Evolutionary conservation across 176 grass and related monocot genomes (phyloP).

Genomic region (Avena eriantha): DNA sequence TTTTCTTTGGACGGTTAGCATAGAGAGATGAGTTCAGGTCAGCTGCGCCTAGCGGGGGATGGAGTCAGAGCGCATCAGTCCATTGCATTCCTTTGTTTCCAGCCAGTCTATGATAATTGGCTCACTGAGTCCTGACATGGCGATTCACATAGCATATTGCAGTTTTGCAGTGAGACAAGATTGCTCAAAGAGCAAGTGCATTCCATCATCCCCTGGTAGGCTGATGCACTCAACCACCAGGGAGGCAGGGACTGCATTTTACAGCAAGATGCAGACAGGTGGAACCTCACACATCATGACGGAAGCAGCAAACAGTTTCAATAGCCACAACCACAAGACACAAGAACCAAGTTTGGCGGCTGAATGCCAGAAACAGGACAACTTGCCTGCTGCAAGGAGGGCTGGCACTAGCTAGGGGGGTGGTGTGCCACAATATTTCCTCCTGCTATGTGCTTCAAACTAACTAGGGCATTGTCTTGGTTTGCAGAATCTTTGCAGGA

Average conservation of each 20-base stretch:
- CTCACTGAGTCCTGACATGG: neutral
- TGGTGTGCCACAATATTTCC: neutral
- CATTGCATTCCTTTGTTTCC: too few relatives aligned
- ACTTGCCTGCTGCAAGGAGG: neutral
- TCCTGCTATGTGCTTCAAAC: neutral
- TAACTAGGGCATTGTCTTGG: neutral
- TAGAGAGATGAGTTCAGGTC: too few relatives aligned
- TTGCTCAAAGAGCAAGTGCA: slow-evolving; percentile 16
- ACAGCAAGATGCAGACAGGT: neutral
- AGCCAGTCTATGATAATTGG: too few relatives aligned
- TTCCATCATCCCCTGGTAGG: neutral
- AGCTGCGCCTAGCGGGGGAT: too few relatives aligned
- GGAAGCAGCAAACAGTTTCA: neutral
- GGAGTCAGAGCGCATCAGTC: too few relatives aligned
- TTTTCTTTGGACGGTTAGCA: too few relatives aligned
- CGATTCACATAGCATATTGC: neutral
- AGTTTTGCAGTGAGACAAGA: neutral
- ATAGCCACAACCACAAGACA: neutral
- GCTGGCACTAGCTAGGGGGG: neutral
- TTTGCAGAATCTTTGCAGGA: slow-evolving; percentile 12
- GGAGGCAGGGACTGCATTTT: neutral
- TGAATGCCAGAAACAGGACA: slow-evolving; percentile 27
- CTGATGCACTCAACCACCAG: neutral
- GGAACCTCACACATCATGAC: neutral
- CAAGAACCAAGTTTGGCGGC: neutral